Evolutionary conservation across 164 flowering plant genomes (phyloP), one percentile per base, ranked within the genome.

Genomic region (Magnolia officinalis): DNA sequence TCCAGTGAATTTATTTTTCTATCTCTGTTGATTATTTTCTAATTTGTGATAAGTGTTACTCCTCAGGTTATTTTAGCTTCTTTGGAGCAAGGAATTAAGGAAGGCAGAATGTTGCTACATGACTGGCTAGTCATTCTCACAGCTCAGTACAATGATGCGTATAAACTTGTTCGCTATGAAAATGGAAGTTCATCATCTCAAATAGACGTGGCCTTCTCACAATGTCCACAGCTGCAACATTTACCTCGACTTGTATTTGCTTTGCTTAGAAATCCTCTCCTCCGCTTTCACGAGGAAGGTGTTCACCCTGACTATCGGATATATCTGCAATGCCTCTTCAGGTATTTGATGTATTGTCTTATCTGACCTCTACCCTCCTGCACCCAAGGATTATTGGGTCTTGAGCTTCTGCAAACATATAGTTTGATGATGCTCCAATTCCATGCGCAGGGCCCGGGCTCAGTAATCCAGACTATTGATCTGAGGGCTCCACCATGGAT

Each of bases 111-210:
- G 82, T 84, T 94, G 81, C 95, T 96, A 59, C 97, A 92, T 77
- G 99, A 96, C 82, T 96, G 99, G 99, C 99, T 96, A 66, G 98
- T 96, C 63, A 91, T 94, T 81, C 97, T 96, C 70, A 88, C 92
- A 75, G 97, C 98, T 74, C 98, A 94, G 79, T 94, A 92, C 73
- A 94, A 94, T 83, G 96, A 96, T 55, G 95, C 96, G n/a, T 90
- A 73, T 81, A 91, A 91, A 77, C 83, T 88, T 72, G 80, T 85
- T 74, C 88, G 87, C 79, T 77, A 78, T 72, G 88, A 81, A 79
- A 86, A 85, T 79, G 93, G 91, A 75, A 79, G 80, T 80, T 82
- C 90, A 29, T 31, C 82, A 79, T 74, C 86, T 75, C 91, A 88
- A 63, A 75, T 92, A 73, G 99, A 96, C 83, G 89, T 84, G 67